Conservation (phyloP, 495 filamentous ascomycete species). For the Penicillium herquei region DNA sequence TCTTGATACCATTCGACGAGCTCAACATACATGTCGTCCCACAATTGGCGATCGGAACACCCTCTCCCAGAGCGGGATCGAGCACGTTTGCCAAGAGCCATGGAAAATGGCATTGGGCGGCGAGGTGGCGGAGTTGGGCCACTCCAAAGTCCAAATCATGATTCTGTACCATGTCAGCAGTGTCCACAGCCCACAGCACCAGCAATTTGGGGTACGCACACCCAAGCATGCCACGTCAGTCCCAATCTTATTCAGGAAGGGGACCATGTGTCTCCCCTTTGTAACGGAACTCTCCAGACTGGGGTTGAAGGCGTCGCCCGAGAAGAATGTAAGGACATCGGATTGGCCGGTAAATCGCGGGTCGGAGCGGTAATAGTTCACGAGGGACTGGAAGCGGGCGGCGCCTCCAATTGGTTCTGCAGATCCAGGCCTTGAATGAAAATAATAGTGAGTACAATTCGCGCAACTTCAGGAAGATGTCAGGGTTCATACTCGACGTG, state of each 20-base stretch:
- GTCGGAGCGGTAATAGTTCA: constrained; percentile 66
- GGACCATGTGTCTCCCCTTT: constrained; percentile 87
- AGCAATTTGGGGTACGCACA: constrained; percentile 47
- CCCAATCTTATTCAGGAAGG: constrained; percentile 73
- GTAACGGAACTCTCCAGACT: constrained; percentile 82
- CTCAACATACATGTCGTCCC: constrained; percentile 69
- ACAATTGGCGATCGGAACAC: constrained; percentile 66
- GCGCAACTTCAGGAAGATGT: too few relatives aligned
- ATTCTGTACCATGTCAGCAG: constrained; percentile 51
- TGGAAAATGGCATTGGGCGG: constrained; percentile 74
- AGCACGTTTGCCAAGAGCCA: constrained; percentile 87
- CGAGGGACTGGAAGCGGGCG: constrained; percentile 74
- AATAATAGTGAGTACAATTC: background rate
- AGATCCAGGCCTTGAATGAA: constrained; percentile 50
- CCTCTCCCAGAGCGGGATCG: constrained; percentile 71
- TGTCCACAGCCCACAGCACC: constrained; percentile 1
- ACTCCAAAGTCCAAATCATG: constrained; percentile 96
- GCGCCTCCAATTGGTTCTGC: constrained; percentile 79
- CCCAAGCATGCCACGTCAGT: constrained; percentile 78
- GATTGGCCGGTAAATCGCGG: constrained; percentile 59
- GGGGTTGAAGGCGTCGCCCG: constrained; percentile 90
- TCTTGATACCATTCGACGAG: constrained; percentile 76
- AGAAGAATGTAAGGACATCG: constrained; percentile 75
- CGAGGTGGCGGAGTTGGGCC: constrained; percentile 68
- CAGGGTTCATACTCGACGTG: constrained; percentile 64